Evolutionary conservation across 805 yeast species (phyloP), one percentile per base, ranked within the genome.

Genomic region (Lipomyces lipofer): DNA sequence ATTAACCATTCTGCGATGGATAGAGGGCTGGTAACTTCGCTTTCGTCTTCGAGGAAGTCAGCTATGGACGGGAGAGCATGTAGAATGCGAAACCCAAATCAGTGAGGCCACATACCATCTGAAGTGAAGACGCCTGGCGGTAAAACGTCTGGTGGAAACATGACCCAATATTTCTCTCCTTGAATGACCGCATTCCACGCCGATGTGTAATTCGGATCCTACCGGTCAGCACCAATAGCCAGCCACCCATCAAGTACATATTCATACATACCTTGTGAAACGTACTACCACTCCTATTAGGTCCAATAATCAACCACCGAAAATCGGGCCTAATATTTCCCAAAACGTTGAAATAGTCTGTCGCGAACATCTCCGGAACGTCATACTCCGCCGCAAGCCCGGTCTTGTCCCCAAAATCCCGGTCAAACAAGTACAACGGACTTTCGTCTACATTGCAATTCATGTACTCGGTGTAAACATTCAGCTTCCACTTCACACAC

Each of bases 1-100:
- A 86, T 68, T 1, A 88, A 85, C 96, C 96, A 90, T 68, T 90
- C 97, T 1, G 96, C 95, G 19, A 90, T 76, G 0, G 96, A 94
- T n/a, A 87, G 81, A 0, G 97, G 97, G 0, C 92, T 79, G 0
- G 96, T 89, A 19, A 90, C 97, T 67, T 89, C 96, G 64, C 89
- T 83, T 68, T 88, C 95, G 36, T 81, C 85, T 2, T 73, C 78
- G 65, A 19, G 84, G 36, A 22, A 19, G 52, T 29, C 24, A 49
- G 50, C 27, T 13, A 19, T 19, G 10, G 36, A 43, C 25, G 22
- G 12, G 13, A 6, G 6, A n/a, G n/a, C n/a, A n/a, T n/a, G n/a
- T n/a, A n/a, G n/a, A n/a, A n/a, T n/a, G n/a, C n/a, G n/a, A n/a
- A n/a, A n/a, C n/a, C n/a, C 35, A 10, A 19, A 5, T 4, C 1